Evolutionary conservation across 2,329 filamentous ascomycete genomes (phyloP), one percentile per base, ranked within the genome.

Genomic region (Colletotrichum salicis): DNA sequence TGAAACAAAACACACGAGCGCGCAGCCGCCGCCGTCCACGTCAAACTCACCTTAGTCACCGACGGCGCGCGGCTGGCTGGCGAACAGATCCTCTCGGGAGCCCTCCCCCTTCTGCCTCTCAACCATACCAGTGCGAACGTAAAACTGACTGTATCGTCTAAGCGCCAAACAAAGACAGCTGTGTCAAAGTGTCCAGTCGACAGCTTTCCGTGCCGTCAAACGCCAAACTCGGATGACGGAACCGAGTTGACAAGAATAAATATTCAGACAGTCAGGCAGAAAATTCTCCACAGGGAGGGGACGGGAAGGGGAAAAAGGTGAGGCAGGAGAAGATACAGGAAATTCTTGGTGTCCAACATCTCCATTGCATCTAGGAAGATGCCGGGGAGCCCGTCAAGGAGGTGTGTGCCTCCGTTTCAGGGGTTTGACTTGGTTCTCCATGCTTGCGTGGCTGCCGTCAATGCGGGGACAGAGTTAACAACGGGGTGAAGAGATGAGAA

Each of bases 111-210:
- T 4, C 27, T 29, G 27, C 27, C 27, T 29, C 27, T 54, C 11
- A 45, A 12, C 15, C 31, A 22, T 54, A 27, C 45, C 41, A 48
- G 59, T 51, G 19, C 27, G 41, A 19, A 31, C 41, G 15, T 27
- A 10, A 11, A 24, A 45, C 5, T 54, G 15, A 35, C n/a, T 33
- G 41, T 15, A 22, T 24, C 6, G 29, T 67, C 19, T 19, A 41
- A 58, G 35, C 63, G 63, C 48, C 48, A 61, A 35, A 48, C 41
- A 48, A 60, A 31, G 33, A 27, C 8, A 10, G 29, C 19, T 13
- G 31, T 11, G 69, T 68, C 69, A 68, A 29, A 54, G 69, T 55
- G n/a, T n/a, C 8, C 41, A n/a, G 19, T 55, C 37, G 13, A 8
- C n/a, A 24, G 24, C 6, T 52, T 15, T n/a, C 29, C n/a, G 27